These are phyloP conservation scores for Trametopsis cervina DNA, from an alignment of 768 basidiomycete genomes.

Conservation along the genomic window DNA sequence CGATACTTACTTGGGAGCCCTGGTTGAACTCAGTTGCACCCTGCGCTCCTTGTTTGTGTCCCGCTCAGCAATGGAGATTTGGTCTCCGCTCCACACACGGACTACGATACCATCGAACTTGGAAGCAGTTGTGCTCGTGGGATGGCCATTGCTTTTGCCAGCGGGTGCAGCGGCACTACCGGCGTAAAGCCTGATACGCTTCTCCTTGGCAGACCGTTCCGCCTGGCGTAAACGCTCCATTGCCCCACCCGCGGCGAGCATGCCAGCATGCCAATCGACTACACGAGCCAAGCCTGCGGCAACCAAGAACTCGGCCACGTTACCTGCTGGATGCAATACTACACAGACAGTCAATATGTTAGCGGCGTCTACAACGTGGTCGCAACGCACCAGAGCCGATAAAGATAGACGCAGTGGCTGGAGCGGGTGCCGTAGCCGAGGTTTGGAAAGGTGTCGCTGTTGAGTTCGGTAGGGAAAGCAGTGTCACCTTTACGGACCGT, in stretches of 20 bases:
- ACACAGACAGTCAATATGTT: neutral
- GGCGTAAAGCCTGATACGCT: conserved; percentile 63
- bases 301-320: conserved; percentile 87
- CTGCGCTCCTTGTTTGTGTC: conserved; percentile 71
- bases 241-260: conserved; percentile 76
- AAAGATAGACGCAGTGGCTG: conserved; percentile 74
- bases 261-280: conserved; percentile 97
- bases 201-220: conserved; percentile 76
- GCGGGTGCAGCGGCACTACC: conserved; percentile 39
- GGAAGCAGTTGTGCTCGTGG: conserved; percentile 36
- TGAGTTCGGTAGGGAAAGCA: conserved; percentile 74
- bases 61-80: conserved; percentile 74
- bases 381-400: conserved; percentile 69
- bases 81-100: conserved; percentile 90
- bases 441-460: conserved; percentile 77
- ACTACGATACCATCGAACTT: conserved; percentile 78
- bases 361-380: neutral
- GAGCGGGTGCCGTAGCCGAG: conserved; percentile 41
- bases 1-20: conserved; percentile 65
- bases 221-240: conserved; percentile 86
- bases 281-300: conserved; percentile 82
- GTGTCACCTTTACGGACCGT: conserved; percentile 66
- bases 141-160: conserved; percentile 40
- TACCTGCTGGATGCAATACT: conserved; percentile 90
- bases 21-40: conserved; percentile 82